Evolutionary conservation across 2,329 filamentous ascomycete species (phyloP), one percentile per base, ranked within the genome.

Genomic region (Graphiopsis chlorocephala): DNA sequence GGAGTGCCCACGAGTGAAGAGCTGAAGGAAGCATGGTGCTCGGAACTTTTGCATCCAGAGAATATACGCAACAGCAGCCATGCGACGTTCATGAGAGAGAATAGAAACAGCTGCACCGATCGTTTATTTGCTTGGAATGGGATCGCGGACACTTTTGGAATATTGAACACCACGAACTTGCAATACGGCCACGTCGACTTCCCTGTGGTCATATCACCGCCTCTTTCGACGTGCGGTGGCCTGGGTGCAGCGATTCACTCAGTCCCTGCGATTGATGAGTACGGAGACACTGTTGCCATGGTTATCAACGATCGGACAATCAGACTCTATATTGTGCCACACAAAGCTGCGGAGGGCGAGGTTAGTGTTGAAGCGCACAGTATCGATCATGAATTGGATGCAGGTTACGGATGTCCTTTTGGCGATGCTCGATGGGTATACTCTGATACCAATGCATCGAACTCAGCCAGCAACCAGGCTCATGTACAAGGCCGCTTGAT

Each of bases 1-100:
- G 68, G 71, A 17, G 64, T 72, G 1, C 72, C 75, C 1, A 74
- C 75, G 0, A 74, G 74, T 58, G 72, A 75, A 55, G 76, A 78
- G 60, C 67, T 78, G 50, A 76, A 76, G 61, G 74, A 76, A 64
- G 75, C 75, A 2, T 78, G 76, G 76, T 77, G 75, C 59, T 74
- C 75, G 4, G 75, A 76, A 20, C 68, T 77, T 35, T 64, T 78
- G 38, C 74, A 77, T 38, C 76, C 76, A 12, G 74, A 76, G 56
- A 77, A 77, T 56, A 75, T 77, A 48, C 72, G 74, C 5, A 76
- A 77, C 50, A 76, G 72, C 65, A 77, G 75, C 50, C 75, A 77
- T 63, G 74, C 75, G 4, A 72, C 70, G 0, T 77, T 77, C 63
- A 73, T 76, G 72, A 72, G 74, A 10, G 72, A 76, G 52, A 67